Percentiles rank a stretch among this genome's conserved stretches.
Conservation (phyloP, 2,329 filamentous ascomycete genomes). For the Acarospora socialis region DNA sequence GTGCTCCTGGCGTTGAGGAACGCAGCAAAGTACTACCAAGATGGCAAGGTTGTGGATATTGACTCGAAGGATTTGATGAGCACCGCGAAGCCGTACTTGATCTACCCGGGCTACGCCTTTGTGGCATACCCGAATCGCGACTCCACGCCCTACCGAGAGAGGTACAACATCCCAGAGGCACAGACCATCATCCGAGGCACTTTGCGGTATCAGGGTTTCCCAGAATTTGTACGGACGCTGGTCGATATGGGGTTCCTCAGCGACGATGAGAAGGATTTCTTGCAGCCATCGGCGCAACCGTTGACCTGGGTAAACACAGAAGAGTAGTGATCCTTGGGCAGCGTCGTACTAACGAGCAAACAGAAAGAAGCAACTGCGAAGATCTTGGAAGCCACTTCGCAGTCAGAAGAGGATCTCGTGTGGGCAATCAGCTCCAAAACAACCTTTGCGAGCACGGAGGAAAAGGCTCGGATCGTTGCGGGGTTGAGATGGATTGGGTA, state of each 20-base stretch:
- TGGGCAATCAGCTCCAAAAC: constrained; percentile 63
- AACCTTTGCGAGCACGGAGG: constrained; percentile 51
- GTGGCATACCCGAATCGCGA: constrained; percentile 87
- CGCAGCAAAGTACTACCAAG: constrained; percentile 67
- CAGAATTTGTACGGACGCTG: constrained; percentile 73
- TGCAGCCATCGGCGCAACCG: too few species aligned
- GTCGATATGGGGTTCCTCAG: constrained; percentile 82
- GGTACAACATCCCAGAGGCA: constrained; percentile 84
- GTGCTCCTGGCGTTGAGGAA: constrained; percentile 80
- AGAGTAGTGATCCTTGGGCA: too few species aligned
- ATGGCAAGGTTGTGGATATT: constrained; percentile 59
- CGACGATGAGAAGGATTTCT: constrained; percentile 50
- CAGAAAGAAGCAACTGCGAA: constrained; percentile 80
- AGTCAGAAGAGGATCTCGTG: constrained; percentile 48
- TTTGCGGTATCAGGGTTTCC: constrained; percentile 78
- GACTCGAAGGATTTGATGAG: constrained; percentile 62
- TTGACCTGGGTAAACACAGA: too few species aligned
- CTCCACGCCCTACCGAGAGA: constrained; percentile 72
- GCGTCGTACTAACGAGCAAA: too few species aligned
- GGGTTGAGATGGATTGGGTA: constrained; percentile 60
- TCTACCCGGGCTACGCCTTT: constrained; percentile 41
- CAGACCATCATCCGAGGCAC: constrained; percentile 76
- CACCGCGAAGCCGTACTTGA: constrained; percentile 75
- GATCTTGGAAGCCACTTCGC: constrained; percentile 56
- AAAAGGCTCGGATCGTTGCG: constrained; percentile 54